Evolutionary conservation across 441 rosid species (phyloP).

Genomic region (Hypseocharis bilobata): DNA sequence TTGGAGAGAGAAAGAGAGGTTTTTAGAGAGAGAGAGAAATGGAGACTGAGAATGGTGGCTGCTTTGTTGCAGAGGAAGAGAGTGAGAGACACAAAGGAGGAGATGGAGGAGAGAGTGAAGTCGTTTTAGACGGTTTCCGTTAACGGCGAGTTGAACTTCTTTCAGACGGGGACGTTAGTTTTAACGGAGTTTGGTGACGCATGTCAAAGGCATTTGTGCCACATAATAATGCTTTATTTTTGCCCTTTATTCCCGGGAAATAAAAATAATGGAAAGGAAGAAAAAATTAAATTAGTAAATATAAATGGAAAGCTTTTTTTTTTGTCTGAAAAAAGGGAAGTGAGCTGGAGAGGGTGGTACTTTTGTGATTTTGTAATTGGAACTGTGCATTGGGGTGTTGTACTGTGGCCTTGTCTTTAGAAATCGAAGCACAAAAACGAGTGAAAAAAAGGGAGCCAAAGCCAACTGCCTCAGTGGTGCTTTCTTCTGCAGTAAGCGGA

Average conservation of each 20-base stretch:
- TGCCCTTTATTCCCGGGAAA: constrained; percentile 18
- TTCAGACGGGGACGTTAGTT: constrained; percentile 13
- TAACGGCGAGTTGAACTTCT: constrained; percentile 41
- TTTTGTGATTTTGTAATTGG: background rate
- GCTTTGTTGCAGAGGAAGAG: constrained; percentile 16
- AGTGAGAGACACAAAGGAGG: constrained; percentile 25
- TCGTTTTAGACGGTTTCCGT: constrained; percentile 39
- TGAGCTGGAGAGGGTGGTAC: constrained; percentile 14
- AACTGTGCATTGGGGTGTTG: constrained; percentile 22
- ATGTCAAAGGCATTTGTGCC: constrained; percentile 14
- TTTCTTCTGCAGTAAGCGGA: constrained; percentile 44
- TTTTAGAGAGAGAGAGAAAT: constrained; percentile 19
- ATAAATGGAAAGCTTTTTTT: background rate
- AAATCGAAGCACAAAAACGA: background rate
- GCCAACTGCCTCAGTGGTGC: background rate
- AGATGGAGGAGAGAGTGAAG: constrained; percentile 24
- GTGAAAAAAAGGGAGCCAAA: too few relatives aligned
- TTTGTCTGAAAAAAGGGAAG: background rate
- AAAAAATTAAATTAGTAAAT: too few relatives aligned
- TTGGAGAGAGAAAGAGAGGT: constrained; percentile 14
- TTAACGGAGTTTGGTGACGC: constrained; percentile 37
- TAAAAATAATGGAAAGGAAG: background rate
- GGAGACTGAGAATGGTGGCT: constrained; percentile 18
- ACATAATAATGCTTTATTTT: constrained; percentile 13
- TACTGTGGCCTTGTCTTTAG: constrained; percentile 16